Base-by-base conservation (phyloP, 768 basidiomycete species). In the Trametes cinnabarina region DNA sequence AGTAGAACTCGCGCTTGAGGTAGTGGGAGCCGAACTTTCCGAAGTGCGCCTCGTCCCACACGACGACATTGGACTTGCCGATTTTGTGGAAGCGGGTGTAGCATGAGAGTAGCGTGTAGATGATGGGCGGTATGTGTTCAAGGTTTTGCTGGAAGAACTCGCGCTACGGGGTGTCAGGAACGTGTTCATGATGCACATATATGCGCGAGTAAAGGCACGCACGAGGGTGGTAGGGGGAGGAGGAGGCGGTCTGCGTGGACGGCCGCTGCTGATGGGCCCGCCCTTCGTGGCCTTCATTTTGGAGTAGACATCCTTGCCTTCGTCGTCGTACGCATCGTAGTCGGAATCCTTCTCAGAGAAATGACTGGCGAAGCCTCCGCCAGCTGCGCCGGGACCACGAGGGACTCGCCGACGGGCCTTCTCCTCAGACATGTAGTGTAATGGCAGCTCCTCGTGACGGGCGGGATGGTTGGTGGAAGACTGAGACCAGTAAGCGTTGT, bases 41-140 rank as follows among this genome's bases (percentile, higher is more conserved):
- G 73, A 98, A 99, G 74, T 99, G 97, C 37, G 97, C 96, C 78
- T 99, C 97, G 72, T 99, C 97, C 97, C 96, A 98, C 58, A 98
- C 86, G 73, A 99, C 96, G 62, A 82, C 69, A 68, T 88, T 82
- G 32, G 91, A 81, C 55, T 85, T 83, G 12, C 97, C 96, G 46
- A 99, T 99, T 65, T 87, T 83, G 78, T 95, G 89, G 73, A 90
- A 96, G 26, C 95, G 88, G 5, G 96, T 97, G 84, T 91, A 93
- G 77, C 96, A 94, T 11, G 94, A 87, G 43, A 98, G 84, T 30
- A 96, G 82, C 40, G 95, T 97, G 77, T 98, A 99, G 37, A 93
- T 75, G 52, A 86, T 80, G 7, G 94, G 88, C 0, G 87, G 80
- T 61, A 94, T 71, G 69, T 88, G 84, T 63, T 92, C 90, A 51